A percentile compares a stretch with the other conserved stretches of the same genome.
phyloP scores from a whole-genome alignment of 495 filamentous ascomycete genomes.

The Penicillium goetzii region DNA sequence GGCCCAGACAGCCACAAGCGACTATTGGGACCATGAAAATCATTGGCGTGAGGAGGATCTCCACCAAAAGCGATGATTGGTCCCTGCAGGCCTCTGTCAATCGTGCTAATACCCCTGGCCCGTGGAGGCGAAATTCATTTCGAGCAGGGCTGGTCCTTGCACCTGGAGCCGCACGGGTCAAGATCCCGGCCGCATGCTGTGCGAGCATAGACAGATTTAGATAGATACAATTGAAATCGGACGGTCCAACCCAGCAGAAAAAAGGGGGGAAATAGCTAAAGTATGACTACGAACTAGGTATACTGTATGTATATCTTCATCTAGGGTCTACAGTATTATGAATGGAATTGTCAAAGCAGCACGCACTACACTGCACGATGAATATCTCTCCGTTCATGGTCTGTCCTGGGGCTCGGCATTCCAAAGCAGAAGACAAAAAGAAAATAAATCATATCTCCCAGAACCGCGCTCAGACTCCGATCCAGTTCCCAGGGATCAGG shows the following conservation, averaged over 20 bases:
- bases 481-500: slow-evolving; percentile 15
- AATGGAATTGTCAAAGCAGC: neutral
- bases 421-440: neutral
- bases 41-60: slow-evolving; percentile 21
- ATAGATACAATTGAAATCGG: slow-evolving; percentile 3
- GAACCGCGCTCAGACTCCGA: neutral
- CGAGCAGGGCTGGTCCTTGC: slow-evolving; percentile 15
- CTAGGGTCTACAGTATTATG: neutral
- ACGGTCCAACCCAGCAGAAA: neutral
- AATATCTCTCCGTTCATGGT: slow-evolving; percentile 4
- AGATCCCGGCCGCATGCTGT: slow-evolving; percentile 11
- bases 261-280: neutral
- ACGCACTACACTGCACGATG: slow-evolving; percentile 7
- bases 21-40: slow-evolving; percentile 28
- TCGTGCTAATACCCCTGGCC: slow-evolving; percentile 1
- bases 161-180: slow-evolving; percentile 26
- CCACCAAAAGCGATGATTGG: slow-evolving; percentile 16
- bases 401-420: slow-evolving; percentile 9
- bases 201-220: slow-evolving; percentile 8
- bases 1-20: slow-evolving; percentile 19
- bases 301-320: neutral
- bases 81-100: neutral
- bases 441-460: neutral
- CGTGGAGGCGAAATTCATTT: slow-evolving; percentile 7
- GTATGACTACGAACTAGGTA: neutral